Conservation (phyloP, 163 green algal genomes). For the Trebouxia gelatinosa region DNA sequence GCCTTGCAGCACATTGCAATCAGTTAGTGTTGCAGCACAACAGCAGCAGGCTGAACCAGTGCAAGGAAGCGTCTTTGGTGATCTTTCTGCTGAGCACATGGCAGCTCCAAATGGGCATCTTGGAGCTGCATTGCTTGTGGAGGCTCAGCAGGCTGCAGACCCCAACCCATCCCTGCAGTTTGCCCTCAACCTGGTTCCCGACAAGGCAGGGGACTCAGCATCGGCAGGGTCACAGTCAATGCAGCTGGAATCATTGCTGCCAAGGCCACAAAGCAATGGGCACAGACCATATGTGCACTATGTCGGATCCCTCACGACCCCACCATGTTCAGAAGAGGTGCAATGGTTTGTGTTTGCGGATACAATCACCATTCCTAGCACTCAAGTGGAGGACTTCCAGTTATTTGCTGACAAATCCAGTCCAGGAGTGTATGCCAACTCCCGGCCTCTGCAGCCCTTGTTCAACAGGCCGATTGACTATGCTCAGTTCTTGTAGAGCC, state of each 20-base stretch:
- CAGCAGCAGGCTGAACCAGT: no score
- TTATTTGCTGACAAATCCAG: background rate
- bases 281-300: slow-evolving; percentile 53
- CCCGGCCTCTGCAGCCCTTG: background rate
- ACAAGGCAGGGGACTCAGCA: background rate
- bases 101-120: background rate
- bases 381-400: background rate
- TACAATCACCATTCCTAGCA: background rate
- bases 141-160: background rate
- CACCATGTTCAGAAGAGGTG: slow-evolving; percentile 74
- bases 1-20: no score
- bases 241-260: background rate
- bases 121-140: background rate
- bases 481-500: slow-evolving; percentile 1
- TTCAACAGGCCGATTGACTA: background rate
- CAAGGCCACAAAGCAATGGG: background rate
- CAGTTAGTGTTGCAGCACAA: no score
- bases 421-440: slow-evolving; percentile 1
- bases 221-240: background rate
- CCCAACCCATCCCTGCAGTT: slow-evolving; percentile 2
- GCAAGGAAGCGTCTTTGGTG: background rate
- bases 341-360: slow-evolving; percentile 23
- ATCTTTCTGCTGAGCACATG: background rate
- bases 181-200: background rate
- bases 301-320: slow-evolving; percentile 77